Evolutionary conservation across 768 basidiomycete genomes (phyloP).

Genomic region (Psilocybe tampanensis): DNA sequence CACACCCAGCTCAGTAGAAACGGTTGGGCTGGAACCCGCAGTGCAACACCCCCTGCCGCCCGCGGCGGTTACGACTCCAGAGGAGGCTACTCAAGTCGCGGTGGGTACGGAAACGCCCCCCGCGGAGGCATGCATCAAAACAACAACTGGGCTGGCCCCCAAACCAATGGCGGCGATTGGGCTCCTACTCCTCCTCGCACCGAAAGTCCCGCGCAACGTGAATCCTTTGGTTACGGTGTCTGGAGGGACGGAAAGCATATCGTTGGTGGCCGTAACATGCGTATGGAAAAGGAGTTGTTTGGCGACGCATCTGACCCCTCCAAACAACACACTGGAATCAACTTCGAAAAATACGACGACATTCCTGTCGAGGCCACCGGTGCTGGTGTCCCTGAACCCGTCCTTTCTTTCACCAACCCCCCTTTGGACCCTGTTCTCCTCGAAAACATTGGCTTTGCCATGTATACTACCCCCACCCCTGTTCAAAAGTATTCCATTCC

Average conservation of each 20-base stretch:
- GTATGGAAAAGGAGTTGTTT: constrained; percentile 95
- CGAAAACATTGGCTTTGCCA: constrained; percentile 92
- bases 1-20: constrained; percentile 37
- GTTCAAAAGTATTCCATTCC: constrained; percentile 99
- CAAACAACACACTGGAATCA: constrained; percentile 96
- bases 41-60: constrained; percentile 59
- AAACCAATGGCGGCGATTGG: constrained; percentile 42
- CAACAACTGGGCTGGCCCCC: constrained; percentile 43
- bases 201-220: constrained; percentile 47
- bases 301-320: constrained; percentile 85
- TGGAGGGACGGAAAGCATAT: constrained; percentile 94
- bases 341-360: constrained; percentile 99
- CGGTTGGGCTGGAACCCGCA: constrained; percentile 77
- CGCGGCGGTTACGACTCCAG: constrained; percentile 47
- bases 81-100: constrained; percentile 41
- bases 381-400: constrained; percentile 94
- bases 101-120: constrained; percentile 41
- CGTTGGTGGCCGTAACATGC: constrained; percentile 79
- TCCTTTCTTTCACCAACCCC: constrained; percentile 82
- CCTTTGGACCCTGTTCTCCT: constrained; percentile 92
- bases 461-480: constrained; percentile 94
- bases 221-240: constrained; percentile 62
- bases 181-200: constrained; percentile 33
- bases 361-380: constrained; percentile 99
- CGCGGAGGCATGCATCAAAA: constrained; percentile 41